Evolutionary conservation across 2,329 filamentous ascomycete genomes (phyloP).

Genomic region (Monosporascus sp.): DNA sequence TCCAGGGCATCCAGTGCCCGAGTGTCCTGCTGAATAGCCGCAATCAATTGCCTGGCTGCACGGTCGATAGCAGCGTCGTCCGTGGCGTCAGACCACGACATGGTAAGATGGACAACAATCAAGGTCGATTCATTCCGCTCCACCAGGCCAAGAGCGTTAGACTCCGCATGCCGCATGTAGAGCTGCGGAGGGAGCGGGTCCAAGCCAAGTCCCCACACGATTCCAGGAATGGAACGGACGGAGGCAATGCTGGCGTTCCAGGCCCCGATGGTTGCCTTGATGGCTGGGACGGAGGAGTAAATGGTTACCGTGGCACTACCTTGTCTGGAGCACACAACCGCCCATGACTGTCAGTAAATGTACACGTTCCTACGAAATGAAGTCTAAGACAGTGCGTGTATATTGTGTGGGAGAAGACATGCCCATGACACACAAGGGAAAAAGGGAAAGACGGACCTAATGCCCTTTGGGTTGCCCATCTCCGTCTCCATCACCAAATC

Average conservation of each 20-base stretch:
- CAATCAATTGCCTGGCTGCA: not conserved
- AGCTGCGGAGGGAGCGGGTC: slow-evolving; percentile 5
- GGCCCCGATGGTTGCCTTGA: not conserved
- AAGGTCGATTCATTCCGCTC: not conserved
- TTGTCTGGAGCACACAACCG: not conserved
- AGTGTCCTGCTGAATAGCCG: not conserved
- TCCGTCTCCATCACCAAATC: no score
- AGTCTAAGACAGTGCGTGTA: not conserved
- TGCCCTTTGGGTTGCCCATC: no score
- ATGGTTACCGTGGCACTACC: not conserved
- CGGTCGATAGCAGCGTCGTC: not conserved
- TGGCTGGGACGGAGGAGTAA: not conserved
- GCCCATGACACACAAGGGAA: no score
- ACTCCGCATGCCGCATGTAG: not conserved
- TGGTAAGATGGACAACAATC: not conserved
- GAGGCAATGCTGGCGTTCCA: not conserved
- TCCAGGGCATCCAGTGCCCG: not conserved
- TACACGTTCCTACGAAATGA: not conserved
- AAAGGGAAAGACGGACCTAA: no score
- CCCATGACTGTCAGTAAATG: not conserved
- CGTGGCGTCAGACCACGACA: not conserved
- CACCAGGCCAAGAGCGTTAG: slow-evolving; percentile 1
- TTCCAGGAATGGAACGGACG: not conserved
- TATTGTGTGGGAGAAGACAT: no score
- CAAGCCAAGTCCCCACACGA: slow-evolving; percentile 1